These are phyloP conservation scores for Taphrina pruni DNA, from an alignment of 1,139 yeast species.

Conservation along the genomic window DNA sequence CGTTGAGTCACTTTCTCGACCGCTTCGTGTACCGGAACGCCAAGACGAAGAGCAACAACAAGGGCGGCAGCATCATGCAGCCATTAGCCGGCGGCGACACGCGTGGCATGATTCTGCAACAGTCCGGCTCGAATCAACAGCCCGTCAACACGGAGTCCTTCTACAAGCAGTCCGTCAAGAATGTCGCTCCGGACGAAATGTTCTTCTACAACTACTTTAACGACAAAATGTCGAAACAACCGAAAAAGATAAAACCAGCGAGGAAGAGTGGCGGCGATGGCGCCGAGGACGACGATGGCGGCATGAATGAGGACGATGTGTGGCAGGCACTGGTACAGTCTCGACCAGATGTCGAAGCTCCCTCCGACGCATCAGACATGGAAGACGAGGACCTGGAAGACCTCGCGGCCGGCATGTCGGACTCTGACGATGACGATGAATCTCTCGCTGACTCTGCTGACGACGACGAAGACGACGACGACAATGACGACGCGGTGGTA, in stretches of 20 bases:
- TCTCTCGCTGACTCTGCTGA: constrained; percentile 44
- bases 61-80: constrained; percentile 94
- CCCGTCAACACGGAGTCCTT: constrained; percentile 88
- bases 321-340: constrained; percentile 64
- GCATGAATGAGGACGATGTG: constrained; percentile 42
- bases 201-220: constrained; percentile 89
- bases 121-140: constrained; percentile 54
- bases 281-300: constrained; percentile 44
- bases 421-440: constrained; percentile 48
- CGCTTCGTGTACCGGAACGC: constrained; percentile 94
- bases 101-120: constrained; percentile 76
- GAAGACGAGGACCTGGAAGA: constrained; percentile 52
- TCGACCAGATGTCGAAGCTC: constrained; percentile 78
- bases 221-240: constrained; percentile 44
- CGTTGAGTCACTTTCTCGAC: constrained; percentile 88
- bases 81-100: constrained; percentile 87
- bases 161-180: constrained; percentile 67
- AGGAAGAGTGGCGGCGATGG: constrained; percentile 45
- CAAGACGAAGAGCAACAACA: constrained; percentile 64
- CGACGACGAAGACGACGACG: constrained; percentile 48
- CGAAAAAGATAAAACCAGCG: constrained; percentile 45
- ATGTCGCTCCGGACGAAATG: constrained; percentile 83
- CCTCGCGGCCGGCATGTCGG: constrained; percentile 48
- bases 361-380: constrained; percentile 49
- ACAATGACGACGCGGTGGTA: constrained; percentile 48